phyloP scores from a whole-genome alignment of 192 early-diverging fungal genomes.

The Entomortierella chlamydospora region DNA sequence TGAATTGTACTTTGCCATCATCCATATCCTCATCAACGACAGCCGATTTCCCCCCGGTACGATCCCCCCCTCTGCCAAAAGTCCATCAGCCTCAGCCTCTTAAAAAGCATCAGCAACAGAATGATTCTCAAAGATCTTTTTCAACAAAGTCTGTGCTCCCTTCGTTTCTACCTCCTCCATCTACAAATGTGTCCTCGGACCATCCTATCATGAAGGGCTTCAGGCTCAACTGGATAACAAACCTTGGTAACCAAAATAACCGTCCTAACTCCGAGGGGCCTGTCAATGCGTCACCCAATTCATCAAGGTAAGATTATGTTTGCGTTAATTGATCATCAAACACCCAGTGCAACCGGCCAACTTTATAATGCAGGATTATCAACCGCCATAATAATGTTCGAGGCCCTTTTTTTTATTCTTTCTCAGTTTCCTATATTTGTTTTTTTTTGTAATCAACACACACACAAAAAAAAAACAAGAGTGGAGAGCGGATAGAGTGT shows the following conservation, averaged over 20 bases:
- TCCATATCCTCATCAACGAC: too few relatives aligned
- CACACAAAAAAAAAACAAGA: too few relatives aligned
- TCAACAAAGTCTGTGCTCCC: conserved; percentile 11
- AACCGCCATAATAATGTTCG: too few relatives aligned
- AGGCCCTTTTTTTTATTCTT: too few relatives aligned
- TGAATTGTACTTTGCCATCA: too few relatives aligned
- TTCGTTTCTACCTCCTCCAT: neutral
- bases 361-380: too few relatives aligned
- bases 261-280: conserved; percentile 9
- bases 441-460: neutral
- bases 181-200: neutral
- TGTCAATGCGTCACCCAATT: neutral
- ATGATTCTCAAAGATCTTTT: conserved; percentile 10
- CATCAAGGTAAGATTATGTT: conserved; percentile 29
- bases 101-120: conserved; percentile 4
- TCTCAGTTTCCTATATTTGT: neutral
- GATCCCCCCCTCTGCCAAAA: neutral
- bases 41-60: too few relatives aligned
- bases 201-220: conserved; percentile 32
- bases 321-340: neutral
- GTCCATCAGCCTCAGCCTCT: conserved; percentile 2
- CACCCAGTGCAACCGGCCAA: too few relatives aligned
- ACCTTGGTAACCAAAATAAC: conserved; percentile 6
- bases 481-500: too few relatives aligned
- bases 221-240: conserved; percentile 31